A percentile compares a stretch with the other conserved stretches of the same genome.
Conservation (phyloP, 495 filamentous ascomycete species). For the Aspergillus campestris region DNA sequence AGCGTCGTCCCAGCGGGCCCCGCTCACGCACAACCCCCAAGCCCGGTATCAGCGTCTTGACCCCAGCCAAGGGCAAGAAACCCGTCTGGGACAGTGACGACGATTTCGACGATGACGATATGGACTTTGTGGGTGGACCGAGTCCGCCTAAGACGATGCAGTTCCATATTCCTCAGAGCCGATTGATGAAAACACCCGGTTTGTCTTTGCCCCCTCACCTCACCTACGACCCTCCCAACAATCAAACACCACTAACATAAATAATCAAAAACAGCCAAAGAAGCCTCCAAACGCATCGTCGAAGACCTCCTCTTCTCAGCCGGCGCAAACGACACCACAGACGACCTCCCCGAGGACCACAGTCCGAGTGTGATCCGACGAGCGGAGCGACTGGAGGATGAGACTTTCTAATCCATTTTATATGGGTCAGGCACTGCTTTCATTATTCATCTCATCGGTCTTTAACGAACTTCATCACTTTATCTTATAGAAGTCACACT, state of each 20-base stretch:
- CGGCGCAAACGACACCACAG: conserved; percentile 41
- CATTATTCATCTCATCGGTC: too few species aligned
- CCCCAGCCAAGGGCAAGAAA: conserved; percentile 42
- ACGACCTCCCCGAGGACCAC: conserved; percentile 44
- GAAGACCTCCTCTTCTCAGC: conserved; percentile 83
- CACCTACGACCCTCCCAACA: neutral
- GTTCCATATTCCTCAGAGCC: conserved; percentile 81
- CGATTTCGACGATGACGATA: conserved; percentile 46
- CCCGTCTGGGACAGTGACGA: conserved; percentile 57
- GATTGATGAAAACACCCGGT: conserved; percentile 88
- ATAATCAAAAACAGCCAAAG: conserved; percentile 49
- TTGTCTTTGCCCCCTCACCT: conserved; percentile 25
- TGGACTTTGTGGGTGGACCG: conserved; percentile 49
- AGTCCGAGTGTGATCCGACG: conserved; percentile 71
- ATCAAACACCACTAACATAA: neutral
- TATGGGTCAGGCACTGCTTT: too few species aligned
- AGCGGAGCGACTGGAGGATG: conserved; percentile 55
- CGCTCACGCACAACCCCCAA: conserved; percentile 38
- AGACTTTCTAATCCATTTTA: conserved; percentile 49
- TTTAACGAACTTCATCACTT: too few species aligned
- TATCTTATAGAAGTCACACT: too few species aligned
- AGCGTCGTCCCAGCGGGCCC: conserved; percentile 27
- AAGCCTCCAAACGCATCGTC: conserved; percentile 88
- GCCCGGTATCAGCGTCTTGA: conserved; percentile 74
- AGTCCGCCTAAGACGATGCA: conserved; percentile 97